Evolutionary conservation across 176 grass and related monocot genomes (phyloP).

Genomic region (Bothriochloa decipiens): DNA sequence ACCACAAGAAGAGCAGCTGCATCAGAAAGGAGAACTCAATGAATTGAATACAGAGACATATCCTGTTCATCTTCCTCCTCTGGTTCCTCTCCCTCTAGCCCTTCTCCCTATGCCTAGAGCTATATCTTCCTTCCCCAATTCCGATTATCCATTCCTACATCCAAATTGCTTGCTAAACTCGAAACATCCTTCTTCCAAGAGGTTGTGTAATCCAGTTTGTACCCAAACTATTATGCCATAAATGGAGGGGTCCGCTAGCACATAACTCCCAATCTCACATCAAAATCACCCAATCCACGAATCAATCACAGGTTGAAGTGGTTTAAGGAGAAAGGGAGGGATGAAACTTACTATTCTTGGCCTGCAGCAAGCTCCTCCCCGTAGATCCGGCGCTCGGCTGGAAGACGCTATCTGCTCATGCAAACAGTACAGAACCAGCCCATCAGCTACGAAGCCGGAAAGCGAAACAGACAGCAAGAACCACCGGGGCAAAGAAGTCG

Average conservation of each 20-base stretch:
- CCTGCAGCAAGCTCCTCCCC: conserved; percentile 68
- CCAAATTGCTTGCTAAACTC: conserved; percentile 2
- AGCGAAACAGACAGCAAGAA: not conserved
- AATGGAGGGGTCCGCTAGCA: not conserved
- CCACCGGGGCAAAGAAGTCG: not conserved
- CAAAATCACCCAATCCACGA: not conserved
- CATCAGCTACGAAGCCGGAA: conserved; percentile 7
- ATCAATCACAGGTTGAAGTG: not conserved
- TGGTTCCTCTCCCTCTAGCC: not conserved
- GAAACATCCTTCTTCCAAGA: not conserved
- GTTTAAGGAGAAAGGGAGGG: not conserved
- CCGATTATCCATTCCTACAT: not conserved
- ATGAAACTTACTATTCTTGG: conserved; percentile 49
- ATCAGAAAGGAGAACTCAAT: not conserved
- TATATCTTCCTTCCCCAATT: not conserved
- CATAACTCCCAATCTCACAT: not conserved
- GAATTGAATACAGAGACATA: not conserved
- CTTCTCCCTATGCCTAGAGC: not conserved
- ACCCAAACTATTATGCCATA: not conserved
- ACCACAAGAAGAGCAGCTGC: not conserved
- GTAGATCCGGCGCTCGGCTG: conserved; percentile 51
- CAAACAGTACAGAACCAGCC: not conserved
- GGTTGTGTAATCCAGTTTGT: not conserved
- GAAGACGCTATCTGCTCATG: conserved; percentile 45
- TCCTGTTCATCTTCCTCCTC: not conserved